Evolutionary conservation across 805 yeast species (phyloP).

Genomic region (Suhomyces kilbournensis): DNA sequence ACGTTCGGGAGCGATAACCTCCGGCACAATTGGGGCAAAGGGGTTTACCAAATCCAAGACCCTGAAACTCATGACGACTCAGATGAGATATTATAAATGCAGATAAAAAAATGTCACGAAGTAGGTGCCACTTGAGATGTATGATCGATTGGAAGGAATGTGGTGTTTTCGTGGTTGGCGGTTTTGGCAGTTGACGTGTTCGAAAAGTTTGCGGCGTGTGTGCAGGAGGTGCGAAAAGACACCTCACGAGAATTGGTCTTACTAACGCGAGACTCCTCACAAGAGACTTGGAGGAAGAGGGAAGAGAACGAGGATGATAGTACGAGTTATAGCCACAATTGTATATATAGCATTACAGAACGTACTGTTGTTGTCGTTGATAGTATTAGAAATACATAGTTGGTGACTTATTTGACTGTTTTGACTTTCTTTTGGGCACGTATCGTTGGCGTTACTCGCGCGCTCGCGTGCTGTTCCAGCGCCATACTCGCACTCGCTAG

Average conservation of each 20-base stretch:
- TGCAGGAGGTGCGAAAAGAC: not conserved
- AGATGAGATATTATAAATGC: constrained; percentile 1
- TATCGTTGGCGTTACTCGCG: too few relatives aligned
- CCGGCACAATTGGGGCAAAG: constrained; percentile 82
- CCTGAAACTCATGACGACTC: constrained; percentile 38
- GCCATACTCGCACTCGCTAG: too few relatives aligned
- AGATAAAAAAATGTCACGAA: not conserved
- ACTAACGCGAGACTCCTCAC: not conserved
- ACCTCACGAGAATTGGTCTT: not conserved
- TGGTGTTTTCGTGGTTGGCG: not conserved
- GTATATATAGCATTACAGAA: not conserved
- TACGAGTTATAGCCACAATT: not conserved
- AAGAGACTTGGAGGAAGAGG: not conserved
- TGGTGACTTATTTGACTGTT: too few relatives aligned
- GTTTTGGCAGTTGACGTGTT: not conserved
- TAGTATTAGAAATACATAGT: too few relatives aligned
- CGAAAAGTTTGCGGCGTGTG: constrained; percentile 1
- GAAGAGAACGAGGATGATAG: not conserved
- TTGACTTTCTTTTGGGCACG: too few relatives aligned
- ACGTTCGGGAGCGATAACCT: constrained; percentile 86
- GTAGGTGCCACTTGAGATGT: not conserved
- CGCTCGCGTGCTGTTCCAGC: too few relatives aligned
- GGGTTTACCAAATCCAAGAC: constrained; percentile 89
- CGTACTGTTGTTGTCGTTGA: too few relatives aligned
- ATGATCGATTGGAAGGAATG: not conserved